A percentile compares a stretch with the other conserved stretches of the same genome.
phyloP scores from a whole-genome alignment of 441 rosid species.

The Corymbia citriodora region DNA sequence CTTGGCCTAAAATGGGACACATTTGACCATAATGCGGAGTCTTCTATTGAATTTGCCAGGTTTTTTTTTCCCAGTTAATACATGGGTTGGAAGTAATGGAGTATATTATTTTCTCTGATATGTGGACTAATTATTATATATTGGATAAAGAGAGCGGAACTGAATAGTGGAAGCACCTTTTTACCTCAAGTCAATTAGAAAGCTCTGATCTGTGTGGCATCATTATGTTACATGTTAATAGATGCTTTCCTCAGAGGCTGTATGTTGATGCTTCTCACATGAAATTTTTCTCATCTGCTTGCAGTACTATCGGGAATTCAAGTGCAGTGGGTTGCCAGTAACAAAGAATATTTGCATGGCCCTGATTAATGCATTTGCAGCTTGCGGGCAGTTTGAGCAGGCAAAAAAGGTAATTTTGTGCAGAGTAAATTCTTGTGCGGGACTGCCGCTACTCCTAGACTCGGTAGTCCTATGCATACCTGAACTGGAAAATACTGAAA shows the following conservation, averaged over 20 bases:
- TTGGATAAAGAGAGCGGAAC: neutral
- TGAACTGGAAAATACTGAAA: neutral
- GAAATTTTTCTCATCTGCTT: conserved; percentile 11
- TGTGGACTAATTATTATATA: neutral
- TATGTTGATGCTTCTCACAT: neutral
- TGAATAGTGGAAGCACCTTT: neutral
- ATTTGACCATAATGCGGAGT: neutral
- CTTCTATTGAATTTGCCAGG: neutral
- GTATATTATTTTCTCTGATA: neutral
- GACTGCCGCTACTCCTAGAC: neutral
- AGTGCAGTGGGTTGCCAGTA: conserved; percentile 28
- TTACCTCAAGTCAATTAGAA: neutral
- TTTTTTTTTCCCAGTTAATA: neutral
- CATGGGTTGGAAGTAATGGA: neutral
- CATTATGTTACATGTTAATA: neutral
- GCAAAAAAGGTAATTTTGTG: conserved; percentile 66
- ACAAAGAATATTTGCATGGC: conserved; percentile 61
- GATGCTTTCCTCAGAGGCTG: neutral
- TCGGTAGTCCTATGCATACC: neutral
- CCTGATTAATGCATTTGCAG: conserved; percentile 66
- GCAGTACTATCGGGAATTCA: conserved; percentile 58
- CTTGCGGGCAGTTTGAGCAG: conserved; percentile 69
- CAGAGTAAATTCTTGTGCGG: neutral
- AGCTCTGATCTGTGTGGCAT: neutral
- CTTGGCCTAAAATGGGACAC: neutral